phyloP scores from a whole-genome alignment of 352 stramenopile species.

The Phytophthora uliginosa region DNA sequence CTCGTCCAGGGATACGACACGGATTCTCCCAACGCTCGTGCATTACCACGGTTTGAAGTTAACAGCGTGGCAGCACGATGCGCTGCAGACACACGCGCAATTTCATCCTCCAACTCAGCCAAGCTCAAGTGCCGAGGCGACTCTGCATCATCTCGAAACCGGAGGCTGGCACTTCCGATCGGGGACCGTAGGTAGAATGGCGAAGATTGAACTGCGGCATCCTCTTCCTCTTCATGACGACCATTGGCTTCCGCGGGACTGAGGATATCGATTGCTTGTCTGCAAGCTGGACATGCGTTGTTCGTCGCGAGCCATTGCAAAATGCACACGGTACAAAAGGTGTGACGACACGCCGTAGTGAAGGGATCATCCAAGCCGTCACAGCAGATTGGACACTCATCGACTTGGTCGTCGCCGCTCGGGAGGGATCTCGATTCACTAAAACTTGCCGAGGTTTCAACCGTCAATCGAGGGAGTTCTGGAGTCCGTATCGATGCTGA shows the following conservation, averaged over 20 bases:
- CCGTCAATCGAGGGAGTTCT: background rate
- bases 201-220: background rate
- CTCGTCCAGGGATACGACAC: background rate
- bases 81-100: background rate
- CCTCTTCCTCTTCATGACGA: background rate
- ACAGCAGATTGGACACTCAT: background rate
- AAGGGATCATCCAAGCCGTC: background rate
- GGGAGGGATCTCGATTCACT: background rate
- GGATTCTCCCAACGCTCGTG: background rate
- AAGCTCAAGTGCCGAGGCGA: background rate
- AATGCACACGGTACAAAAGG: background rate
- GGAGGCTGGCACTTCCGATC: background rate
- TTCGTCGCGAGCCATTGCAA: background rate
- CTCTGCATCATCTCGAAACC: background rate
- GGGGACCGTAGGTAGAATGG: background rate
- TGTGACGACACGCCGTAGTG: background rate
- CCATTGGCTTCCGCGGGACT: background rate
- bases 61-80: background rate
- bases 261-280: background rate
- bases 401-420: background rate
- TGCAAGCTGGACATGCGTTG: background rate
- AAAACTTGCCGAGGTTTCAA: background rate
- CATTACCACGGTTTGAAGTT: background rate
- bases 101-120: background rate
- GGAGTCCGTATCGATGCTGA: background rate